Percentiles rank a stretch among this genome's conserved stretches.
These are phyloP conservation scores for Citrus australasica DNA, from an alignment of 345 rosid species.

Conservation along the genomic window DNA sequence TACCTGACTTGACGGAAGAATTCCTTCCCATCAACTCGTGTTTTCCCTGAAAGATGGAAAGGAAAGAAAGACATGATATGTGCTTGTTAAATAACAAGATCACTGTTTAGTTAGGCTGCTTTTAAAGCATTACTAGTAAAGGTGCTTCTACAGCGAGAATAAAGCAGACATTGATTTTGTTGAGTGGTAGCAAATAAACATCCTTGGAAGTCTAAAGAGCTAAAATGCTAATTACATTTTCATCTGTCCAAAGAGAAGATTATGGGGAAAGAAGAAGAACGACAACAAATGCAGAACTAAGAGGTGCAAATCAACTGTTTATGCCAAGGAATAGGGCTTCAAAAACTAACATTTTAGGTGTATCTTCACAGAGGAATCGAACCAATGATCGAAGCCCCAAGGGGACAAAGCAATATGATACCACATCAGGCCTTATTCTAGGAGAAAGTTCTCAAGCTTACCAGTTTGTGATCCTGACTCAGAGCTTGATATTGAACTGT, in stretches of 20 bases:
- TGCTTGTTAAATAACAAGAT: background rate
- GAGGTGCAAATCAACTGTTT: background rate
- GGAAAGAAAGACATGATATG: background rate
- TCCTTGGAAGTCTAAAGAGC: background rate
- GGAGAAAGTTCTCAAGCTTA: conserved; percentile 25
- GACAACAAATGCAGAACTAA: background rate
- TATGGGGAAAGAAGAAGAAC: background rate
- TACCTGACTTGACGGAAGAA: conserved; percentile 98
- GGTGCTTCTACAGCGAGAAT: background rate
- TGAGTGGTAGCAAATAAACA: background rate
- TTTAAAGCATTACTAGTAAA: background rate
- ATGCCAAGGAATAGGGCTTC: background rate
- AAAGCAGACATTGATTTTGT: background rate
- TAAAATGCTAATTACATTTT: background rate
- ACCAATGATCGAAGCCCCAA: no score
- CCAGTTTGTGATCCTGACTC: conserved; percentile 65
- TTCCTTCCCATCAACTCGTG: conserved; percentile 93
- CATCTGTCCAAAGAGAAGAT: background rate
- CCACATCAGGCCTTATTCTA: background rate
- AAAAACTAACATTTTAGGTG: background rate
- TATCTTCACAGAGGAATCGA: no score
- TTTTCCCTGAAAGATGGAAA: conserved; percentile 46
- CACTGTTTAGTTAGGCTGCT: background rate
- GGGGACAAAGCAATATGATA: background rate
- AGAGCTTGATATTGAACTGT: conserved; percentile 42